Conservation (phyloP, 83 land plant genomes). For the Picea abies region DNA sequence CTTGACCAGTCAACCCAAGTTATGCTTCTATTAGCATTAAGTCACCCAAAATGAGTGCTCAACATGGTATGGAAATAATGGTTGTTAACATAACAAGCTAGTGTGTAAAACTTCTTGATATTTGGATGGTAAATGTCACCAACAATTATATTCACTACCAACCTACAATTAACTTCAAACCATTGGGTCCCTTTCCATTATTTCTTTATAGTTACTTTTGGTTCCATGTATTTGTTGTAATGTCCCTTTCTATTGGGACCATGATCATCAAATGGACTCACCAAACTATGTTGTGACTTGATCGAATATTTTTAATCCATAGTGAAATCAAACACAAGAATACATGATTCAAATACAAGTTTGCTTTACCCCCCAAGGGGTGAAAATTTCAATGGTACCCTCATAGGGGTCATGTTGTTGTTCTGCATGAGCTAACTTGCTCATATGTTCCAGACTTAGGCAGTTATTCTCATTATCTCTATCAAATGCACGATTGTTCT, state of each 20-base stretch:
- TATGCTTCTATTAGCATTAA: constrained; percentile 50
- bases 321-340: constrained; percentile 68
- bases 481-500: too few relatives aligned
- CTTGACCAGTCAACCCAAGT: constrained; percentile 78
- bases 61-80: constrained; percentile 67
- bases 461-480: too few relatives aligned
- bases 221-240: constrained; percentile 55
- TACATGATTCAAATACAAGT: constrained; percentile 26
- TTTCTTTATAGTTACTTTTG: constrained; percentile 46
- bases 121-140: constrained; percentile 44
- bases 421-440: too few relatives aligned
- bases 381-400: too few relatives aligned
- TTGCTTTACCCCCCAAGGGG: too few relatives aligned
- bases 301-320: constrained; percentile 56
- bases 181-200: constrained; percentile 81
- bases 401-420: too few relatives aligned
- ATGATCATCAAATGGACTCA: constrained; percentile 59
- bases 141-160: constrained; percentile 47
- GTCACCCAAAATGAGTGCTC: constrained; percentile 25
- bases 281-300: constrained; percentile 52
- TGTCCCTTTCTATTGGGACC: constrained; percentile 60
- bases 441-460: too few relatives aligned
- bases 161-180: constrained; percentile 69
- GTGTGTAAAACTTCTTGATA: constrained; percentile 9
- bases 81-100: constrained; percentile 64